A percentile compares a stretch with the other conserved stretches of the same genome.
Evolutionary conservation across 176 grass and related monocot genomes (phyloP).

Genomic region (Oryza rufipogon): DNA sequence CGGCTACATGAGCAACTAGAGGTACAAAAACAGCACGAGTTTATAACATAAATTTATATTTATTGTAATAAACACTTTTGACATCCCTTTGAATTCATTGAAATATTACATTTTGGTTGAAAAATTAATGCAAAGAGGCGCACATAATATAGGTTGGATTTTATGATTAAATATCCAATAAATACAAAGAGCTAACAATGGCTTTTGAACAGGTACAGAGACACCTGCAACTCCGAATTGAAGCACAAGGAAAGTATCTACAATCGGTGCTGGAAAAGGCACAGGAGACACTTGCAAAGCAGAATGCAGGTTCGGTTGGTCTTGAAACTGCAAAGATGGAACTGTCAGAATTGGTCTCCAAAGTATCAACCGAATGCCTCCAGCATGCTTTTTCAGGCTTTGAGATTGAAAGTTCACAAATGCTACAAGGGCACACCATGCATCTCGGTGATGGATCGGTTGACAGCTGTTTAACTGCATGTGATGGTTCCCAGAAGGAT

Average conservation of each 20-base stretch:
- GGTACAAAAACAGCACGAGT: slow-evolving; percentile 46
- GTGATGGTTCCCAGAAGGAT: slow-evolving; percentile 75
- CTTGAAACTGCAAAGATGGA: slow-evolving; percentile 85
- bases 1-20: slow-evolving; percentile 90
- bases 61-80: neutral
- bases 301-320: slow-evolving; percentile 69
- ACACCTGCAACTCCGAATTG: slow-evolving; percentile 92
- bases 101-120: neutral
- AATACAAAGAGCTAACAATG: slow-evolving; percentile 23
- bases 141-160: slow-evolving; percentile 13
- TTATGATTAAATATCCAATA: slow-evolving; percentile 23
- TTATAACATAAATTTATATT: slow-evolving; percentile 13
- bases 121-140: slow-evolving; percentile 2
- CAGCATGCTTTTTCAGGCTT: slow-evolving; percentile 57
- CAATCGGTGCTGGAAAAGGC: slow-evolving; percentile 93
- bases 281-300: slow-evolving; percentile 84
- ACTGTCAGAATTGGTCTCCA: slow-evolving; percentile 81
- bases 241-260: slow-evolving; percentile 97
- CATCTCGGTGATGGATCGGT: slow-evolving; percentile 76
- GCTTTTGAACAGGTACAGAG: slow-evolving; percentile 78
- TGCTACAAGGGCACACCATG: slow-evolving; percentile 47
- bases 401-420: slow-evolving; percentile 53
- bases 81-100: slow-evolving; percentile 22
- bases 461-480: slow-evolving; percentile 87
- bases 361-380: slow-evolving; percentile 87